Evolutionary conservation across 805 yeast species (phyloP).

Genomic region (Ogataea paraovalis): DNA sequence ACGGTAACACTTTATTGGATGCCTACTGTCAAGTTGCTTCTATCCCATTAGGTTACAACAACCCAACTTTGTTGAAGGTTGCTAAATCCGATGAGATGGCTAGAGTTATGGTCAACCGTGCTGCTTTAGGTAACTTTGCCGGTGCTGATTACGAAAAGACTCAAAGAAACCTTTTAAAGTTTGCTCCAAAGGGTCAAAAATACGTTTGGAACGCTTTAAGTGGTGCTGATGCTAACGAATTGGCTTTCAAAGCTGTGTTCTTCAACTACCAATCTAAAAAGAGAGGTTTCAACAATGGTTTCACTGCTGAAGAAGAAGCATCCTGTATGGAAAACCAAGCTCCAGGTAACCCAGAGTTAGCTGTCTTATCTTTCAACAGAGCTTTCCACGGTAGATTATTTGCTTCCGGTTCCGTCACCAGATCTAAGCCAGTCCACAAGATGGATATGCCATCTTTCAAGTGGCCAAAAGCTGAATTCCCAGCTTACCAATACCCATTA

Average conservation of each 20-base stretch:
- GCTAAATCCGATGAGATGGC: slow-evolving; percentile 69
- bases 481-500: slow-evolving; percentile 67
- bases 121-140: slow-evolving; percentile 82
- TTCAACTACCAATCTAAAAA: slow-evolving; percentile 67
- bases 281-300: slow-evolving; percentile 61
- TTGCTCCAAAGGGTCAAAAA: slow-evolving; percentile 76
- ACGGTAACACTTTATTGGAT: slow-evolving; percentile 72
- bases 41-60: slow-evolving; percentile 81
- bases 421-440: slow-evolving; percentile 94
- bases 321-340: slow-evolving; percentile 76
- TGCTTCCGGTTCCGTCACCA: slow-evolving; percentile 86
- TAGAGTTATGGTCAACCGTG: slow-evolving; percentile 74
- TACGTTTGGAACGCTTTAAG: slow-evolving; percentile 76
- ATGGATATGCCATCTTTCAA: slow-evolving; percentile 88
- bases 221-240: slow-evolving; percentile 86
- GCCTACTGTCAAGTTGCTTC: slow-evolving; percentile 83
- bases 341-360: slow-evolving; percentile 87
- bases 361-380: slow-evolving; percentile 78
- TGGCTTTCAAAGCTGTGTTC: slow-evolving; percentile 86
- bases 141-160: slow-evolving; percentile 51
- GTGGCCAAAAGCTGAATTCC: slow-evolving; percentile 96
- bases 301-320: slow-evolving; percentile 63
- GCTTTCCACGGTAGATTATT: slow-evolving; percentile 95
- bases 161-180: slow-evolving; percentile 58
- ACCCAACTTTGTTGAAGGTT: slow-evolving; percentile 66